Conservation (phyloP, 768 basidiomycete species). For the Termitomyces sp. region DNA sequence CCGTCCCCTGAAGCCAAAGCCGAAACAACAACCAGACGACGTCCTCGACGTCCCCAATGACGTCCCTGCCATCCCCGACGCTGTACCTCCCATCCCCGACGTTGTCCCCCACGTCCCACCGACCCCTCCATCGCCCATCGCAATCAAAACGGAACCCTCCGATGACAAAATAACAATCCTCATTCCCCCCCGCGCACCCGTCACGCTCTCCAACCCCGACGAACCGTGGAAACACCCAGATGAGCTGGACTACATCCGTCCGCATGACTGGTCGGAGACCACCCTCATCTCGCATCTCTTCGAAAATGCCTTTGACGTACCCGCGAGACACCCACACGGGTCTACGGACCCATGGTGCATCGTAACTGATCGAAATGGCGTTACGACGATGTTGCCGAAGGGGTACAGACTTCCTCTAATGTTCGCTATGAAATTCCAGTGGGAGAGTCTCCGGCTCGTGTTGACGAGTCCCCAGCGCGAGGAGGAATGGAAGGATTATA, state of each 20-base stretch:
- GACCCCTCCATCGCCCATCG: too few species aligned
- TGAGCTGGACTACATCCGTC: constrained; percentile 34
- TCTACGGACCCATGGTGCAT: constrained; percentile 15
- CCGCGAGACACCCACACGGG: constrained; percentile 19
- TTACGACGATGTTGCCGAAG: constrained; percentile 26
- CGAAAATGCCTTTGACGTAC: constrained; percentile 33
- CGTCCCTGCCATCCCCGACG: neutral
- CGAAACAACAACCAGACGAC: neutral
- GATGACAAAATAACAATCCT: neutral
- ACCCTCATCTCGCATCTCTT: constrained; percentile 30
- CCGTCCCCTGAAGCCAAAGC: constrained; percentile 3
- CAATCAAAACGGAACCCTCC: neutral
- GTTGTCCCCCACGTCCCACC: neutral
- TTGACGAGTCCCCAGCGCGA: constrained; percentile 28
- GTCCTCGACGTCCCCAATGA: neutral
- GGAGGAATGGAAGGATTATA: constrained; percentile 38
- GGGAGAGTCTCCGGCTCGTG: constrained; percentile 39
- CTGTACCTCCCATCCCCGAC: neutral
- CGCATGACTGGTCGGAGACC: constrained; percentile 28
- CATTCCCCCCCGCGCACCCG: neutral
- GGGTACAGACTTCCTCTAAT: constrained; percentile 41
- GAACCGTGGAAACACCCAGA: constrained; percentile 36
- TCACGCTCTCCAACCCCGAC: neutral
- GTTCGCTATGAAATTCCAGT: constrained; percentile 42
- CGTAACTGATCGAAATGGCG: constrained; percentile 16